Evolutionary conservation across 2,329 filamentous ascomycete genomes (phyloP), one percentile per base, ranked within the genome.

Genomic region (Pseudodiploospora longispora): DNA sequence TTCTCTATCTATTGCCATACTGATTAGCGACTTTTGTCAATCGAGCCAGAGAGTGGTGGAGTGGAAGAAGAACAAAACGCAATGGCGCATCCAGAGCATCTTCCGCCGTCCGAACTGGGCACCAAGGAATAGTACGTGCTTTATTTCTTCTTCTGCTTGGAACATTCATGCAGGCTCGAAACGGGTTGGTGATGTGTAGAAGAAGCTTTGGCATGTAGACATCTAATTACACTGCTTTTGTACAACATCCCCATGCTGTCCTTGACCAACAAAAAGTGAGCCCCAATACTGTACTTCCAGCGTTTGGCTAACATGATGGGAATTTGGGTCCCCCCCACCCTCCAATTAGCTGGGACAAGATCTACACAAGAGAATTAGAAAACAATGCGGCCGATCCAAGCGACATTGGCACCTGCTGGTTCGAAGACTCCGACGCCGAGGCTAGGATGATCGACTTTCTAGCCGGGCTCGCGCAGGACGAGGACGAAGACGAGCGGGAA

Each of bases 401-500:
- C 45, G 87, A 95, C 70, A 84, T 84, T 47, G 91, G 91, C 53
- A 95, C 89, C 30, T 82, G 93, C 56, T 98, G 93, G 93, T 98
- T 98, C 75, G 85, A 89, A 62, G 93, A 97, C 68, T 86, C 88
- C 30, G 81, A 85, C 58, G 93, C 93, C 49, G 87, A 95, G 59
- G 74, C 82, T 50, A 90, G 90, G 59, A 80, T 95, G 47, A 66
- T 95, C 27, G 63, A 70, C 7, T 89, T 84, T 61, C 75, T 95
- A 60, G 78, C 50, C 55, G 53, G 52, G 30, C 51, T 61, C 19
- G 46, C 58, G 30, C 49, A 66, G 50, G 36, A 60, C 46, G 52
- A 53, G 28, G 42, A 51, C 29, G 47, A 52, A 12, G 12, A 41
- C 45, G 47, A 54, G 34, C 48, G 19, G 19, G 19, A 19, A 19